phyloP scores from a whole-genome alignment of 495 filamentous ascomycete genomes.

The Penicillium canescens region DNA sequence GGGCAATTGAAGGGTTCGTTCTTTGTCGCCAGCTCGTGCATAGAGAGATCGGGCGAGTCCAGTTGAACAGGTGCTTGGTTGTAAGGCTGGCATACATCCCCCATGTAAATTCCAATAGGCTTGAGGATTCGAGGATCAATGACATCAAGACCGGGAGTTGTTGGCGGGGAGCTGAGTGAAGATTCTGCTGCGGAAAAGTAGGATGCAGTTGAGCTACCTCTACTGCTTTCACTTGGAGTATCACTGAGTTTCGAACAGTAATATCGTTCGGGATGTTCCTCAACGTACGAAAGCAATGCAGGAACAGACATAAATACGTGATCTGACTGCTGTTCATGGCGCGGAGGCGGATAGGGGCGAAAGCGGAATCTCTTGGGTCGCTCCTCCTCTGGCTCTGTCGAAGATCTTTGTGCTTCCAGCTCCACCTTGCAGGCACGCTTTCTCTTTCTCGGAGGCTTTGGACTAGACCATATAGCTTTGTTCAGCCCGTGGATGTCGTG shows the following conservation, averaged over 20 bases:
- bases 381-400: background rate
- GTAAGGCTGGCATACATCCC: background rate
- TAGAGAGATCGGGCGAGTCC: background rate
- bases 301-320: slow-evolving; percentile 10
- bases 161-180: slow-evolving; percentile 10
- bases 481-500: slow-evolving; percentile 14
- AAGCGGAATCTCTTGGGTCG: slow-evolving; percentile 10
- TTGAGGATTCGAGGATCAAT: slow-evolving; percentile 16
- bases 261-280: slow-evolving; percentile 12
- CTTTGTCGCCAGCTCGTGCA: background rate
- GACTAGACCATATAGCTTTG: slow-evolving; percentile 16
- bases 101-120: background rate
- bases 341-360: slow-evolving; percentile 9
- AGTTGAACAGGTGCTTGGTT: background rate
- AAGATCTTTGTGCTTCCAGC: slow-evolving; percentile 6
- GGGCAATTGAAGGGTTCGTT: background rate
- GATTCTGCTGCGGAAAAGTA: slow-evolving; percentile 8
- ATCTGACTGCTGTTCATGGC: slow-evolving; percentile 12
- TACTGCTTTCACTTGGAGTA: slow-evolving; percentile 11
- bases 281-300: slow-evolving; percentile 1
- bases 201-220: slow-evolving; percentile 9
- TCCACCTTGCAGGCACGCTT: slow-evolving; percentile 12
- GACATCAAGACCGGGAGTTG: slow-evolving; percentile 13
- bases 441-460: slow-evolving; percentile 12
- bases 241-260: slow-evolving; percentile 2